Evolutionary conservation across 1,139 yeast species (phyloP), one percentile per base, ranked within the genome.

Genomic region (Wickerhamiella pararugosa): DNA sequence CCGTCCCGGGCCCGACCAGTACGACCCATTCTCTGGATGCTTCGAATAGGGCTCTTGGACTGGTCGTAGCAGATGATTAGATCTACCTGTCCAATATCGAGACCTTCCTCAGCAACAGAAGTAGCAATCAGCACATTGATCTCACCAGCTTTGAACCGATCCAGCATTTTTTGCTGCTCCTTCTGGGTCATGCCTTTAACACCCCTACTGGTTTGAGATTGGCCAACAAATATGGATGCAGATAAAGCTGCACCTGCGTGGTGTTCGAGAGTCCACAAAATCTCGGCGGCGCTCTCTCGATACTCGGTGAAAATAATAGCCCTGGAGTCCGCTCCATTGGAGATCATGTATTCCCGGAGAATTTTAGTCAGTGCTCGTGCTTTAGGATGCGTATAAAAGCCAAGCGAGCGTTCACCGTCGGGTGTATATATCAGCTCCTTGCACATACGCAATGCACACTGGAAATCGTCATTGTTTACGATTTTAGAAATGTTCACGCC

Each of bases 71-170:
- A 86, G 5, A 90, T 70, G 51, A 92, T 90, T 52, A 90, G 59
- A 58, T 92, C 98, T 41, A 92, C 98, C 56, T 92, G 97, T 29
- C 98, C 55, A 50, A 92, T 92, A 66, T 92, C 98, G 48, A 92
- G 69, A 41, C 99, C 99, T 66, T 92, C 99, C 59, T 92, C 99
- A 37, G 97, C 99, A 56, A 92, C 90, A 0, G 96, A 86, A 0
- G 99, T 92, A 5, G 97, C 96, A 3, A 92, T 94, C 28, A 92
- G 64, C 6, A 83, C 76, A 55, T 90, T 92, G 53, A 73, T 73
- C 1, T 61, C 65, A 5, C 94, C 95, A 1, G 60, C 52, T 51
- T 79, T 81, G 61, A 92, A 90, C 47, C 76, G 70, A 32, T 69
- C 69, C 36, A 92, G 79, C 7, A 83, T 70, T 46, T 78, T 77